Conservation (phyloP, 2,329 filamentous ascomycete species). For the Penicillium aurantiogriseum region DNA sequence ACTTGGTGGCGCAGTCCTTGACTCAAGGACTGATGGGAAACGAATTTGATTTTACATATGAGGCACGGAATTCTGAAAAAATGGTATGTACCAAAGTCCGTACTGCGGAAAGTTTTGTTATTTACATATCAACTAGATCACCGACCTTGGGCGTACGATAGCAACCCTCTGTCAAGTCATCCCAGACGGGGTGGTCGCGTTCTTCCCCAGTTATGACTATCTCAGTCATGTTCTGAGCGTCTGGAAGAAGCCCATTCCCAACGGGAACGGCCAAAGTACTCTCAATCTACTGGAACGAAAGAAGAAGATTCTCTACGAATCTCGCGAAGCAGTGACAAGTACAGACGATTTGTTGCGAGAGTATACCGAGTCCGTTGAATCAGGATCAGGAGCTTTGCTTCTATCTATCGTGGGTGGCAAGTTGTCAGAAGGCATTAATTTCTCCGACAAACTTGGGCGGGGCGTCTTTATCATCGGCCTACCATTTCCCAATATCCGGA, state of each 20-base stretch:
- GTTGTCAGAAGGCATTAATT: slow-evolving; percentile 97
- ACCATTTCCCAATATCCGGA: slow-evolving; percentile 86
- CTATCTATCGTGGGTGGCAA: slow-evolving; percentile 92
- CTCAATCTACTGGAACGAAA: slow-evolving; percentile 35
- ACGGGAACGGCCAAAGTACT: slow-evolving; percentile 28
- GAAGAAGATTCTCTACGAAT: slow-evolving; percentile 54
- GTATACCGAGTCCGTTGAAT: slow-evolving; percentile 68
- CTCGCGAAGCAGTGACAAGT: slow-evolving; percentile 43
- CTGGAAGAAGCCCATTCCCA: slow-evolving; percentile 54
- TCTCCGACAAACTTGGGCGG: slow-evolving; percentile 83
- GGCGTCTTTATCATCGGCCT: slow-evolving; percentile 89
- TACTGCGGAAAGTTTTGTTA: not conserved
- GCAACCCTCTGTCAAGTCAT: slow-evolving; percentile 70
- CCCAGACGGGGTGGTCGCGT: slow-evolving; percentile 86
- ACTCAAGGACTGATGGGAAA: slow-evolving; percentile 47
- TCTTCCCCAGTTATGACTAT: slow-evolving; percentile 94
- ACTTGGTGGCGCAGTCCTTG: slow-evolving; percentile 76
- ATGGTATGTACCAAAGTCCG: slow-evolving; percentile 49
- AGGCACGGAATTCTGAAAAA: slow-evolving; percentile 64
- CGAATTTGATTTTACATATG: slow-evolving; percentile 84
- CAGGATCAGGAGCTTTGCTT: slow-evolving; percentile 68
- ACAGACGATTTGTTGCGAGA: slow-evolving; percentile 69
- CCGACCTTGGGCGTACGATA: slow-evolving; percentile 71
- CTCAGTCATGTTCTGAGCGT: slow-evolving; percentile 68
- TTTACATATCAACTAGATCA: slow-evolving; percentile 47